Evolutionary conservation across 176 grass and related monocot genomes (phyloP).

Genomic region (Thalia dealbata): DNA sequence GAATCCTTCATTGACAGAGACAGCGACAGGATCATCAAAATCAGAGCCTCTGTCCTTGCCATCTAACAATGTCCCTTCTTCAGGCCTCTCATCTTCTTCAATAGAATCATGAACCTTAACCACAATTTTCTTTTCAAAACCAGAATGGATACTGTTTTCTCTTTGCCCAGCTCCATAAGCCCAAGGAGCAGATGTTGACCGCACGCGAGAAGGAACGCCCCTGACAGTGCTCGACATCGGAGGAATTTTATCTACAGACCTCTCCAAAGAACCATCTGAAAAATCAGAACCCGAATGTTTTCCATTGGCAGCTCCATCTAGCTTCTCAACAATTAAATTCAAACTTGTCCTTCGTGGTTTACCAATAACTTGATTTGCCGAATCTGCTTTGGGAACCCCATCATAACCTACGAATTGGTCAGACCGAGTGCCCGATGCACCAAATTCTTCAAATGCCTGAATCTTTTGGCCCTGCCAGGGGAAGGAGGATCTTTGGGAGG

Average conservation of each 20-base stretch:
- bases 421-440: background rate
- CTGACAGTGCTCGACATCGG: background rate
- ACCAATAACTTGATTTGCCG: background rate
- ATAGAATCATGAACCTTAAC: constrained; percentile 6
- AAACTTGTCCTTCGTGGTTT: constrained; percentile 2
- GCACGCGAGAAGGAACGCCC: background rate
- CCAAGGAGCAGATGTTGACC: constrained; percentile 32
- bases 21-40: background rate
- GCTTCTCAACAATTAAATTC: constrained; percentile 23
- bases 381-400: background rate
- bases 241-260: background rate
- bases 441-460: constrained; percentile 5
- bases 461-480: constrained; percentile 50
- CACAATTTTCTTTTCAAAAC: background rate
- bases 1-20: constrained; percentile 1
- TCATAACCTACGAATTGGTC: constrained; percentile 17
- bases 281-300: background rate
- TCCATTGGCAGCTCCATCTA: background rate
- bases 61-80: constrained; percentile 7
- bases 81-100: constrained; percentile 6
- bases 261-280: background rate
- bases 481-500: constrained; percentile 44
- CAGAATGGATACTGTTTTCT: background rate
- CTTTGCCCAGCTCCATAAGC: constrained; percentile 26
- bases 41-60: background rate